phyloP scores from a whole-genome alignment of 225 moss, liverwort and hornwort genomes.

The Asterella californica region DNA sequence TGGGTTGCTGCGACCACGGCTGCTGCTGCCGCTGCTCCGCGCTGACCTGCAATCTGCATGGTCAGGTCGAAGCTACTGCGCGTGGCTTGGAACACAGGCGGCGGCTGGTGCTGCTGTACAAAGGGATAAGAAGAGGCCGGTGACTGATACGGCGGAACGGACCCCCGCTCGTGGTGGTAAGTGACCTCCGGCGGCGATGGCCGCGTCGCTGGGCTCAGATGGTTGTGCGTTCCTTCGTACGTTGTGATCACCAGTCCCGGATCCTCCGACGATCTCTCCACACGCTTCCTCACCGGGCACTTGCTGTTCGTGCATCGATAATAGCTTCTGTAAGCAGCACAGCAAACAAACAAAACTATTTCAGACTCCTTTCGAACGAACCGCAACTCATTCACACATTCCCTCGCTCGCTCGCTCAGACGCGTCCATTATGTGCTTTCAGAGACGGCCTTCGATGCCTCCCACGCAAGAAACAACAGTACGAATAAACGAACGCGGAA shows the following conservation, averaged over 20 bases:
- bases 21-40: constrained; percentile 9
- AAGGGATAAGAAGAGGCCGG: neutral
- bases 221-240: constrained; percentile 51
- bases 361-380: no score
- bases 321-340: constrained; percentile 35
- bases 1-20: no score
- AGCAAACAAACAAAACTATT: no score
- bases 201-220: constrained; percentile 40
- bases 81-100: neutral
- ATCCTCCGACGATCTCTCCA: constrained; percentile 49
- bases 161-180: constrained; percentile 11
- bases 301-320: constrained; percentile 45
- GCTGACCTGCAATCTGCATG: constrained; percentile 30
- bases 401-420: no score
- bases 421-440: no score
- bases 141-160: constrained; percentile 5
- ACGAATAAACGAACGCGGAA: neutral
- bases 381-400: no score
- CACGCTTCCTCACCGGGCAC: constrained; percentile 49
- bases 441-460: neutral
- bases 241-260: constrained; percentile 45
- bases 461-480: neutral
- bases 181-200: constrained; percentile 25
- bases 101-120: constrained; percentile 26
- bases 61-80: constrained; percentile 33